phyloP scores from a whole-genome alignment of 176 grass and related monocot species.

The Carex cristatella region DNA sequence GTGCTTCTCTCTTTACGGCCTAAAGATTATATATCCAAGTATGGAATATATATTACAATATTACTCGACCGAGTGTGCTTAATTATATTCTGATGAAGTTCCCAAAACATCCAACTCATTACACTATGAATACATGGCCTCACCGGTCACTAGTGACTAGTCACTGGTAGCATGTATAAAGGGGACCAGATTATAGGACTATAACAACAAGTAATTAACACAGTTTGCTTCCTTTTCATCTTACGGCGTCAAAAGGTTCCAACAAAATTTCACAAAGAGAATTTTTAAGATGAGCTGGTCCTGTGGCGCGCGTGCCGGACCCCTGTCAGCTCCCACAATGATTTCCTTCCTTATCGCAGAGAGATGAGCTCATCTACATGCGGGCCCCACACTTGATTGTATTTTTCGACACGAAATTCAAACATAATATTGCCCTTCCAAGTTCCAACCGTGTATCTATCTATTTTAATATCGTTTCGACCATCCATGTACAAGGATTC shows the following conservation, averaged over 20 bases:
- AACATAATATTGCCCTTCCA: background rate
- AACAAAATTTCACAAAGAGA: constrained; percentile 9
- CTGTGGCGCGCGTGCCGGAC: constrained; percentile 15
- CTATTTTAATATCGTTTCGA: background rate
- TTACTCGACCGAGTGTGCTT: background rate
- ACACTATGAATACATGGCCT: background rate
- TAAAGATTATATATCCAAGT: background rate
- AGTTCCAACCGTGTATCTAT: background rate
- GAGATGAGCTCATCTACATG: background rate
- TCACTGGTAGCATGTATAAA: background rate
- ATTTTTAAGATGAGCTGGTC: background rate
- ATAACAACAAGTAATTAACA: background rate
- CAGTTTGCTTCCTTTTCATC: background rate
- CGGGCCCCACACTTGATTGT: background rate
- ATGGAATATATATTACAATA: background rate
- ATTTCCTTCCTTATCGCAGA: background rate
- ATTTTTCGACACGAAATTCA: background rate
- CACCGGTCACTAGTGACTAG: background rate
- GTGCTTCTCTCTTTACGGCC: background rate
- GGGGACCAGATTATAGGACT: background rate
- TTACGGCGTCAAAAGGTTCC: background rate
- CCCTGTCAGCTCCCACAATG: constrained; percentile 20
- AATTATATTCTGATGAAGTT: background rate
- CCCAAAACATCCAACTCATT: background rate
- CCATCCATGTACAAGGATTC: background rate